Base-by-base conservation (phyloP, 768 basidiomycete species). In the Phylloporus sp. region DNA sequence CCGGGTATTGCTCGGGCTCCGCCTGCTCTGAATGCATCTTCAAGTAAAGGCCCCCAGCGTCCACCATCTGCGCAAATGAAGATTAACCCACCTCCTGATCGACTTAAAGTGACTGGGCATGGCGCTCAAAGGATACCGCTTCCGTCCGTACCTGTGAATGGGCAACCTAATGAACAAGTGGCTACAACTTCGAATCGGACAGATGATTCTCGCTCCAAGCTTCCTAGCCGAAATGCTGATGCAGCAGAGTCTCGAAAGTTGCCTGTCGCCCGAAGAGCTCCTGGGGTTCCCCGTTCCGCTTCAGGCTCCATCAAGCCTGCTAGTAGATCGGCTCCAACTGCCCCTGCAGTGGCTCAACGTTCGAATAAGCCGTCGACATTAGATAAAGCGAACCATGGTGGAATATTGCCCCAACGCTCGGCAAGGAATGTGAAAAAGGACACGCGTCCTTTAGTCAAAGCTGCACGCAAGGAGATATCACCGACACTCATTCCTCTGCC, bases 121-220 rank as follows among this genome's bases (percentile, higher is more conserved):
- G 68, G 70, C 24, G 70, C 68, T 9, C 58, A 68, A 50, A 70
- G 68, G 45, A 47, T 69, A 47, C 68, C 68, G 9, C 63, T 71
- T 46, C 68, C 66, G 18, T 9, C 62, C 15, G 47, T 40, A 13
- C 50, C 55, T 5, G 47, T 31, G 31, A 45, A 31, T 13, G 52
- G 26, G 10, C 46, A 40, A 5, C 5, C 48, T 26, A 22, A 39
- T 34, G 54, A 47, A 36, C 57, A 42, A 49, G 41, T n/a, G 6
- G 7, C 52, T 18, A 16, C 28, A 5, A 45, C 31, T 47, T 20
- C 18, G 52, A 48, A 27, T 18, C 47, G 29, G 22, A 29, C 45
- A 18, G 47, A 51, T 15, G 52, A 51, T 27, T 41, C 52, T 35
- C 49, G 12, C 5, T 27, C 52, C n/a, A 66, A 59, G 22, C 45